Base-by-base conservation (phyloP, 2,329 filamentous ascomycete species). In the Colletotrichum sp. region DNA sequence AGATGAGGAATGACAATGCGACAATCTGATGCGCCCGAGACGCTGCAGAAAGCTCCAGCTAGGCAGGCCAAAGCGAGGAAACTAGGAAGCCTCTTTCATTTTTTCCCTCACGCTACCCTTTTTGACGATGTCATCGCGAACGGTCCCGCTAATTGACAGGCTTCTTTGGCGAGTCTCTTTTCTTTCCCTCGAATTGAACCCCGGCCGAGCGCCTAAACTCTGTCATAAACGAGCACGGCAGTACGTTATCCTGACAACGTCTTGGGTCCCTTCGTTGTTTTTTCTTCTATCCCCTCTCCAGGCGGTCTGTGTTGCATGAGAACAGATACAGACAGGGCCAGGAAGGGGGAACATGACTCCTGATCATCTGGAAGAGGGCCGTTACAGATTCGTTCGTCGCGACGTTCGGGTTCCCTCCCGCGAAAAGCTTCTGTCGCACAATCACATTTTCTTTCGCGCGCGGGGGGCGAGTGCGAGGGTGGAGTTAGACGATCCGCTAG, bases 1-100 rank as follows among this genome's bases (percentile, higher is more conserved):
- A 73, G 57, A 71, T 68, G 73, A 76, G 73, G 73, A 76, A 55
- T 76, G 73, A 76, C 73, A 55, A 59, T 68, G 70, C 70, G 64
- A 73, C 73, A 26, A 21, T 73, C 26, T 63, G 70, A 64, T 76
- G 64, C 73, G 44, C 64, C 26, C 64, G 64, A 30, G 59, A 32
- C 73, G 73, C 73, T 65, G 73, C 70, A 76, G 73, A 73, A 73
- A 64, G 57, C 21, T 39, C 8, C 34, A 44, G 39, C 63, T 36
- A 49, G 64, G 49, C 59, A 49, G 64, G 28, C 59, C 64, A 73
- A 60, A 59, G 70, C 64, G 71, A 69, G 70, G 59, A 68, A 65
- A 49, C 64, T 68, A 30, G 24, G 44, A 52, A 52, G 44, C n/a
- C 44, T 52, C 44, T 52, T 52, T 52, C 55, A 15, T 32, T 36